Evolutionary conservation across 2,329 filamentous ascomycete species (phyloP).

Genomic region (Dothideomycetes sp.): DNA sequence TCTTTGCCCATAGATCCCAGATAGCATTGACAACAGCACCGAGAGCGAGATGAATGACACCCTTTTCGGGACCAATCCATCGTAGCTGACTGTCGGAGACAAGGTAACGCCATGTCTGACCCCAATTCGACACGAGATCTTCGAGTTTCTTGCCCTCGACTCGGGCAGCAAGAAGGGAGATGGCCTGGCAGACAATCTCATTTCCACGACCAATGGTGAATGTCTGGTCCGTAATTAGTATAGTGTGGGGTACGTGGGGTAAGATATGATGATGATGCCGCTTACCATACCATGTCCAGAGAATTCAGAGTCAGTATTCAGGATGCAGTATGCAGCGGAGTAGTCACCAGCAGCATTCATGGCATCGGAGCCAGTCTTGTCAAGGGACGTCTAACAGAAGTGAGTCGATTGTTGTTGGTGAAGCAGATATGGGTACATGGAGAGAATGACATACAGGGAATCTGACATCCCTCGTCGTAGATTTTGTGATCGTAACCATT

Average conservation of each 20-base stretch:
- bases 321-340: constrained; percentile 87
- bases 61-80: constrained; percentile 92
- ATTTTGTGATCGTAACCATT: constrained; percentile 40
- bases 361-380: constrained; percentile 92
- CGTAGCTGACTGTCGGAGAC: constrained; percentile 83
- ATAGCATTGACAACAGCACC: constrained; percentile 83
- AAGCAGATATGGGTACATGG: constrained; percentile 5
- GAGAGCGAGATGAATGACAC: constrained; percentile 84
- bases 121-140: constrained; percentile 71
- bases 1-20: constrained; percentile 94
- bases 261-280: not conserved
- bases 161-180: constrained; percentile 66
- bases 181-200: constrained; percentile 82
- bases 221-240: constrained; percentile 32
- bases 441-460: constrained; percentile 33
- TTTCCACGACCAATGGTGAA: constrained; percentile 86
- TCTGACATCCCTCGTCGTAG: constrained; percentile 40
- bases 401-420: constrained; percentile 6
- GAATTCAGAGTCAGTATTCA: constrained; percentile 65
- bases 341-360: constrained; percentile 95
- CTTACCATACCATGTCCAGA: constrained; percentile 70
- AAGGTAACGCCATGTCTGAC: constrained; percentile 82
- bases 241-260: not conserved
- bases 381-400: constrained; percentile 61
- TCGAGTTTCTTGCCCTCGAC: constrained; percentile 67